These are phyloP conservation scores for Ajuga chamaepitys DNA, from an alignment of 257 asterid genomes.

Conservation along the genomic window DNA sequence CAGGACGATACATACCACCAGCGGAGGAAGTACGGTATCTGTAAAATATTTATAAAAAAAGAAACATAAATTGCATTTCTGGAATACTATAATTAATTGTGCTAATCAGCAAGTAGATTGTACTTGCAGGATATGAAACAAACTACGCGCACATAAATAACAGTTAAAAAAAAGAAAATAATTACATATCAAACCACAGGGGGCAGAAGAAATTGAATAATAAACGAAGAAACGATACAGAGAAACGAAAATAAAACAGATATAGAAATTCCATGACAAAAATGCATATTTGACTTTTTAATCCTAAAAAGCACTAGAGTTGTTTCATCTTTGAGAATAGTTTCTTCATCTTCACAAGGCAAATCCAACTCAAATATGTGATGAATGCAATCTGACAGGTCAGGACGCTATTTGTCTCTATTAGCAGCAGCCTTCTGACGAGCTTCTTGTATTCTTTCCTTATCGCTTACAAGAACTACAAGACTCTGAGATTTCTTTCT, in stretches of 20 bases:
- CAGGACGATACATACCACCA: constrained; percentile 72
- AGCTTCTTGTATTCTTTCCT: constrained; percentile 90
- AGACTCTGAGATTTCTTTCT: constrained; percentile 93
- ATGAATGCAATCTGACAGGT: constrained; percentile 7
- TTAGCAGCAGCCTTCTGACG: constrained; percentile 91
- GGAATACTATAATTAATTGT: background rate
- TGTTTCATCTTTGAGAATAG: background rate
- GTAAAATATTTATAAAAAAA: constrained; percentile 12
- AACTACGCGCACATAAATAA: background rate
- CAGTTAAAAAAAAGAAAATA: background rate
- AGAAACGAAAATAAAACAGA: background rate
- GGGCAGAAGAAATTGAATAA: constrained; percentile 2
- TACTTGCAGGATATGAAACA: background rate
- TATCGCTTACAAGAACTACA: constrained; percentile 87
- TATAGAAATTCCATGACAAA: background rate
- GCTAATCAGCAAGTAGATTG: background rate
- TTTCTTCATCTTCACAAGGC: background rate
- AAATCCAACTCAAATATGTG: background rate
- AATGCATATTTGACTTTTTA: too few species aligned
- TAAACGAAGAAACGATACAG: background rate
- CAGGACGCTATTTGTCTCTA: constrained; percentile 88
- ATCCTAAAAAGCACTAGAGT: too few species aligned
- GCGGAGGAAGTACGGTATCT: constrained; percentile 63
- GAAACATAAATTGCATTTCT: background rate
- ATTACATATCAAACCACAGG: background rate